These are phyloP conservation scores for Hymenoscyphus occultus DNA, from an alignment of 2,329 filamentous ascomycete genomes.

Conservation along the genomic window DNA sequence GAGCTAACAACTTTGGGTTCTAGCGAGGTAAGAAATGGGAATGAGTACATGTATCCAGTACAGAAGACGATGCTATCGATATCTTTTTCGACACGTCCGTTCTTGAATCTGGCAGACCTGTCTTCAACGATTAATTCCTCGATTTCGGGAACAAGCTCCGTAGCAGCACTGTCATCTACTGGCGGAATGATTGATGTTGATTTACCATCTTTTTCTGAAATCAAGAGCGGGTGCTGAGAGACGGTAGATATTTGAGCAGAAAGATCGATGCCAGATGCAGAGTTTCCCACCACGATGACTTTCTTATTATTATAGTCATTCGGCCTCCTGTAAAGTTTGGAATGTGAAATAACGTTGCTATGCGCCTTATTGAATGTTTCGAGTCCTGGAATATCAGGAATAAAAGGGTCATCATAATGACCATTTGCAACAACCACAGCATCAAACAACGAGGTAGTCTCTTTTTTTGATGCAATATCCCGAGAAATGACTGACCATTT, in stretches of 20 bases:
- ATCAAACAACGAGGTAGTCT: neutral
- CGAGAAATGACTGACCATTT: neutral
- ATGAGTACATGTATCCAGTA: slow-evolving; percentile 5
- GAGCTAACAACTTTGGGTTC: neutral
- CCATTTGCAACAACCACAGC: slow-evolving; percentile 5
- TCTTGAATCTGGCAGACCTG: neutral
- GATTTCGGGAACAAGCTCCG: slow-evolving; percentile 1
- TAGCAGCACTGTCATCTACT: neutral
- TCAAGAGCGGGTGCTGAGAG: neutral
- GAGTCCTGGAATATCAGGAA: neutral
- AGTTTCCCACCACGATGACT: slow-evolving; percentile 4
- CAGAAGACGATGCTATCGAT: neutral
- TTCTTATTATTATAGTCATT: slow-evolving; percentile 6
- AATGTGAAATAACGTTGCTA: neutral
- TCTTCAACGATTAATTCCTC: neutral
- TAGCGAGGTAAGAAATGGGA: neutral
- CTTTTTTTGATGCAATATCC: neutral
- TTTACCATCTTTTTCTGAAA: neutral
- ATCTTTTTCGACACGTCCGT: neutral
- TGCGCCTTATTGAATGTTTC: neutral
- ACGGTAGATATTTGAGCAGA: slow-evolving; percentile 3
- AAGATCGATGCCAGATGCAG: slow-evolving; percentile 3
- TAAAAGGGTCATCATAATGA: slow-evolving; percentile 4
- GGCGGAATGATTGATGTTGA: neutral
- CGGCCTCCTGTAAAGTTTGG: neutral